These are phyloP conservation scores for Blepharisma japonicum DNA, from an alignment of 73 alveolate species.

Conservation along the genomic window DNA sequence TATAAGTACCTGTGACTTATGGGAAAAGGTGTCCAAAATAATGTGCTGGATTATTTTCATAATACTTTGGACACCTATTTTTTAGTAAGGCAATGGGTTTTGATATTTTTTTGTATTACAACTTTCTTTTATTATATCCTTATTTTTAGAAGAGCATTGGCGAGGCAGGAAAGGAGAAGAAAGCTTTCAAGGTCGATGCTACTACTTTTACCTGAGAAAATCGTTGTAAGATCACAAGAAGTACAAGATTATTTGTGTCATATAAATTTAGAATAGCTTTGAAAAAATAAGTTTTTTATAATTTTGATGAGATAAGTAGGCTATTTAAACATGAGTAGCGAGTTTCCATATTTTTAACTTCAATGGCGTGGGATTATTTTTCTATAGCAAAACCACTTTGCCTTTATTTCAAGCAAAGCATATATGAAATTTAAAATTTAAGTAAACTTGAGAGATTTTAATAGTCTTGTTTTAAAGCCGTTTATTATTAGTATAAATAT, in stretches of 20 bases:
- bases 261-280: slow-evolving; percentile 2
- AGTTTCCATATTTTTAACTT: too few species aligned
- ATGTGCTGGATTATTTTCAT: neutral
- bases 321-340: too few species aligned
- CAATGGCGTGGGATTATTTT: too few species aligned
- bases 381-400: too few species aligned
- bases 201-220: neutral
- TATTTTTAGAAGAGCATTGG: slow-evolving; percentile 5
- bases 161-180: slow-evolving; percentile 5
- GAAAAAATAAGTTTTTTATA: too few species aligned
- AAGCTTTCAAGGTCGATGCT: slow-evolving; percentile 22
- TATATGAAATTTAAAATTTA: too few species aligned
- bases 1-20: neutral
- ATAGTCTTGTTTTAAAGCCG: too few species aligned
- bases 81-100: neutral
- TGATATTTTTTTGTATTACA: neutral
- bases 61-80: neutral
- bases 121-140: neutral
- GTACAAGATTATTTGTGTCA: neutral
- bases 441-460: too few species aligned
- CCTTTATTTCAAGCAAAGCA: too few species aligned
- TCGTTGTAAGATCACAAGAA: neutral
- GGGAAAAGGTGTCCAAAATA: neutral
- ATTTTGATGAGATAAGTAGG: too few species aligned
- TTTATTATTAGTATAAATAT: too few species aligned